phyloP scores from a whole-genome alignment of 441 rosid genomes.

The Eutrema salsugineum region DNA sequence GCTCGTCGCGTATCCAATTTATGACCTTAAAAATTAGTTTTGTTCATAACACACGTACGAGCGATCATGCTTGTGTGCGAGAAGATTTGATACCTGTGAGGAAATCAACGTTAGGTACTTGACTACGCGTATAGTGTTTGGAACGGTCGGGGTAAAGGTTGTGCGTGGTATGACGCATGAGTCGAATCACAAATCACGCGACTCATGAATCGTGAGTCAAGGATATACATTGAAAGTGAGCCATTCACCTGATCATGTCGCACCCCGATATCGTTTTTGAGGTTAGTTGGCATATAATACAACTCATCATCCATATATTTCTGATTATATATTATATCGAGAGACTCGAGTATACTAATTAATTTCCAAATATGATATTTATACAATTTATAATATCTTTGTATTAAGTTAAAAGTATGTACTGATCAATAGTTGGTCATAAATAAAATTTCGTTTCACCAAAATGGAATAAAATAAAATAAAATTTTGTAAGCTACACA shows the following conservation, averaged over 20 bases:
- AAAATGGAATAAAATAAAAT: too few species aligned
- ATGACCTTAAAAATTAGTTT: too few species aligned
- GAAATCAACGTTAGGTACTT: slow-evolving; percentile 19
- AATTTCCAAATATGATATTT: background rate
- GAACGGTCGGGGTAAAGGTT: slow-evolving; percentile 28
- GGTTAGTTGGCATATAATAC: slow-evolving; percentile 8
- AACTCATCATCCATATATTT: background rate
- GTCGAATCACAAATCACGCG: slow-evolving; percentile 16
- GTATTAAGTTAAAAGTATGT: too few species aligned
- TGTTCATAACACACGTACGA: background rate
- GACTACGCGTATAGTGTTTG: slow-evolving; percentile 23
- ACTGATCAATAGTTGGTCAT: background rate
- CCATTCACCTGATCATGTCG: slow-evolving; percentile 19
- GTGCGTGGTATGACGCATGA: slow-evolving; percentile 26
- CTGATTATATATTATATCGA: background rate
- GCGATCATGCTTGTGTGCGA: background rate
- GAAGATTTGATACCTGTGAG: background rate
- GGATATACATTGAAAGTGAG: slow-evolving; percentile 2
- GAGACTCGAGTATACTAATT: background rate
- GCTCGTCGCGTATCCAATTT: too few species aligned
- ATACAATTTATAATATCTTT: background rate
- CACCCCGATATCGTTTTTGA: slow-evolving; percentile 2
- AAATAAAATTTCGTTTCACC: background rate
- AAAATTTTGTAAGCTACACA: background rate
- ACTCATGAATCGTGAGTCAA: slow-evolving; percentile 17